A percentile compares a stretch with the other conserved stretches of the same genome.
These are phyloP conservation scores for Astrocystis sublimbata DNA, from an alignment of 495 filamentous ascomycete genomes.

Conservation along the genomic window DNA sequence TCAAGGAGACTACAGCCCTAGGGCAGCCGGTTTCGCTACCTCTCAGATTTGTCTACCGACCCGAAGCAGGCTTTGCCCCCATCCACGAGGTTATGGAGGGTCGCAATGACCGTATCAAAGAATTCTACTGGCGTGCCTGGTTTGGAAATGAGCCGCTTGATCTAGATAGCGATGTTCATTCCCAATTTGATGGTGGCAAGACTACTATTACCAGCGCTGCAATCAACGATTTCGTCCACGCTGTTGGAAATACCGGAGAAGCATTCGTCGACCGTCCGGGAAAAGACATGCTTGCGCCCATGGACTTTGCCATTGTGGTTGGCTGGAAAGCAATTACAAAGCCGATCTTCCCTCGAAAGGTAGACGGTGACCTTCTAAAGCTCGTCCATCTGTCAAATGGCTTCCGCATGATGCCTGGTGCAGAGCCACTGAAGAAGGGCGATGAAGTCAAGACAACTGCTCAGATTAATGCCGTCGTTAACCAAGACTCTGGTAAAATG, in stretches of 20 bases:
- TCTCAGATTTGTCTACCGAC: conserved; percentile 86
- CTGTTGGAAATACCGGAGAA: conserved; percentile 95
- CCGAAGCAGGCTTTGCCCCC: conserved; percentile 90
- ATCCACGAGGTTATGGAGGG: conserved; percentile 93
- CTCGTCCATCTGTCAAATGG: conserved; percentile 94
- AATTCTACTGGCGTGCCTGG: conserved; percentile 97
- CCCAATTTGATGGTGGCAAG: conserved; percentile 84
- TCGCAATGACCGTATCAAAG: conserved; percentile 94
- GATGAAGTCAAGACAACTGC: conserved; percentile 92
- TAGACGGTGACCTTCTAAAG: conserved; percentile 92
- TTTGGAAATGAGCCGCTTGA: conserved; percentile 86
- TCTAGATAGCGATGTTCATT: conserved; percentile 79
- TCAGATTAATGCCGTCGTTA: conserved; percentile 96
- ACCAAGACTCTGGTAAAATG: conserved; percentile 98
- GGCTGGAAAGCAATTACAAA: conserved; percentile 99
- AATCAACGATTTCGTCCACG: conserved; percentile 97
- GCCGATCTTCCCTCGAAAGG: conserved; percentile 92
- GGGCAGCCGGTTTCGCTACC: conserved; percentile 76
- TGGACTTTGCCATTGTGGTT: conserved; percentile 98
- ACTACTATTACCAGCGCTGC: conserved; percentile 83
- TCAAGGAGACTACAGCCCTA: conserved; percentile 84
- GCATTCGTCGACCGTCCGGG: conserved; percentile 97
- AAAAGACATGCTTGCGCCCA: conserved; percentile 92
- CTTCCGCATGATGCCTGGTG: conserved; percentile 97
- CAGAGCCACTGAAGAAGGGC: conserved; percentile 89